phyloP scores from a whole-genome alignment of 805 yeast species.

The Teunomyces cretensis region DNA sequence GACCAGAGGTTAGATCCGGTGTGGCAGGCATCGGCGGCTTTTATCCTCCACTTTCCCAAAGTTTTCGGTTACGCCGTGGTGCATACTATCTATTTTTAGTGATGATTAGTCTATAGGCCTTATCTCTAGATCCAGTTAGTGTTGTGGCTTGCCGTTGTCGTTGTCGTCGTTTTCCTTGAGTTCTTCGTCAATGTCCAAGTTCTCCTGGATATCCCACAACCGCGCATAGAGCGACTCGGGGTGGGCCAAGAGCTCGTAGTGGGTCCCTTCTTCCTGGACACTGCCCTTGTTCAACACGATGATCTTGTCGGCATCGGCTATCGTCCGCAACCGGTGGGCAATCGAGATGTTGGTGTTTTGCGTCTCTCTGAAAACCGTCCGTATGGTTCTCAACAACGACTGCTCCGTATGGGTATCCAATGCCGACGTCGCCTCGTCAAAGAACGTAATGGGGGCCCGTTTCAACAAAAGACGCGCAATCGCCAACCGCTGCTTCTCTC shows the following conservation, averaged over 20 bases:
- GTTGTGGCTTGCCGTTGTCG: too few relatives aligned
- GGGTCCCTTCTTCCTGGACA: constrained; percentile 89
- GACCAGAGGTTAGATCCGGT: too few relatives aligned
- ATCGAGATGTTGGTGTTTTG: constrained; percentile 82
- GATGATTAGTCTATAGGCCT: not conserved
- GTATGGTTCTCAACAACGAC: constrained; percentile 71
- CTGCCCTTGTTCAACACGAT: constrained; percentile 77
- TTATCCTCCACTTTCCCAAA: too few relatives aligned
- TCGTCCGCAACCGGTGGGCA: constrained; percentile 91
- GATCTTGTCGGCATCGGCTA: constrained; percentile 92
- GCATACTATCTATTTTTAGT: too few relatives aligned
- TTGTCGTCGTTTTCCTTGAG: constrained; percentile 4
- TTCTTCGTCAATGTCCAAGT: constrained; percentile 38
- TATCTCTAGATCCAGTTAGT: not conserved
- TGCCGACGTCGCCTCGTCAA: constrained; percentile 97
- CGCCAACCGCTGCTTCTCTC: constrained; percentile 94
- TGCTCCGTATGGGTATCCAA: constrained; percentile 96
- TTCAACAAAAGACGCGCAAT: constrained; percentile 88
- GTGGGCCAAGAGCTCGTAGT: constrained; percentile 54
- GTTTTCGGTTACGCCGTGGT: too few relatives aligned
- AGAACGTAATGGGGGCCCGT: constrained; percentile 84
- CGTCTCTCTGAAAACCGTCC: constrained; percentile 52
- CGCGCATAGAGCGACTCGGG: constrained; percentile 67
- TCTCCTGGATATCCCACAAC: constrained; percentile 92
- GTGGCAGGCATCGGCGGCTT: too few relatives aligned